Conservation (phyloP, 345 rosid species). For the Reutealis trisperma region DNA sequence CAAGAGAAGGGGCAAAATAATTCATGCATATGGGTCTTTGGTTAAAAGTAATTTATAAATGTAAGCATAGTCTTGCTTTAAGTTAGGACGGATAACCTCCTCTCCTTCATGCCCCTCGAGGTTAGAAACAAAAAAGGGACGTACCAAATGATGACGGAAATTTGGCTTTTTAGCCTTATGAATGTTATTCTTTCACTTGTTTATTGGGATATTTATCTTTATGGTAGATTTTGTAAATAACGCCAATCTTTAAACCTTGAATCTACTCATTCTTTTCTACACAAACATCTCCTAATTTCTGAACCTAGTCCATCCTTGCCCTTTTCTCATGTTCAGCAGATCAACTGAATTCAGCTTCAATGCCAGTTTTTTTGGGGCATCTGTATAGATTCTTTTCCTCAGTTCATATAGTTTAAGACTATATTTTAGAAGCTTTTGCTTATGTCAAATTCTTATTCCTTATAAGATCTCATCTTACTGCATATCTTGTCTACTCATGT, state of each 20-base stretch:
- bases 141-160: too few species aligned
- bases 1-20: too few species aligned
- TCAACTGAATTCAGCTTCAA: neutral
- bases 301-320: neutral
- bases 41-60: too few species aligned
- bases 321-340: neutral
- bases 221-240: neutral
- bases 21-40: too few species aligned
- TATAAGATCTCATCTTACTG: neutral
- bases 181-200: neutral
- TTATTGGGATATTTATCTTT: neutral
- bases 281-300: neutral
- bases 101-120: too few species aligned
- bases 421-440: neutral
- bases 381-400: neutral
- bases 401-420: neutral
- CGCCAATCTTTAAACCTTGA: neutral
- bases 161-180: too few species aligned
- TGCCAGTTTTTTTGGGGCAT: neutral
- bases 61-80: too few species aligned
- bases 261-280: neutral
- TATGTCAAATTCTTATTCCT: neutral
- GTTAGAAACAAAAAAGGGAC: too few species aligned
- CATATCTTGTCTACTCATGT: neutral
- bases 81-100: too few species aligned